These are phyloP conservation scores for Trichoderma sp. DNA, from an alignment of 2,329 filamentous ascomycete genomes.

Conservation along the genomic window DNA sequence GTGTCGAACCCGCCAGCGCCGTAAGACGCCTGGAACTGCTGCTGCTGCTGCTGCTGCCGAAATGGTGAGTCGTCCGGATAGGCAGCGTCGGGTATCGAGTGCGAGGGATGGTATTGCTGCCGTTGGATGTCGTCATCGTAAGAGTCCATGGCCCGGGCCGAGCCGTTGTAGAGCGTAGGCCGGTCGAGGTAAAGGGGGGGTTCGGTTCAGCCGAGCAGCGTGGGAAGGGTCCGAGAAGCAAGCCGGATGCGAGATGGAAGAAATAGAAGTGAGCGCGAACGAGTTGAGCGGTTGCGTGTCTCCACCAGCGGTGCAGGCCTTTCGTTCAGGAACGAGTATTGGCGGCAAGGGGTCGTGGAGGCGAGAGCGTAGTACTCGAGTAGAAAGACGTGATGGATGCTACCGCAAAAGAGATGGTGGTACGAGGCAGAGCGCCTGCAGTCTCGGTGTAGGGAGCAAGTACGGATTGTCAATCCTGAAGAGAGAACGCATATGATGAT, in stretches of 20 bases:
- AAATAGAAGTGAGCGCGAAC: conserved; percentile 1
- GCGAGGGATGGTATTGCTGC: conserved; percentile 34
- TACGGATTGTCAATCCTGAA: neutral
- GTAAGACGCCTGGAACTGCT: neutral
- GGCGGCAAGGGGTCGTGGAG: conserved; percentile 1
- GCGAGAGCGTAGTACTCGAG: neutral
- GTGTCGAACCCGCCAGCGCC: neutral
- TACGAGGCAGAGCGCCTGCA: too few species aligned
- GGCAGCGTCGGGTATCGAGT: conserved; percentile 39
- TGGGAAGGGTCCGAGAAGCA: neutral
- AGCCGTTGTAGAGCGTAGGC: conserved; percentile 2
- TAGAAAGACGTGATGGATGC: neutral
- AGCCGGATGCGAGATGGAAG: neutral
- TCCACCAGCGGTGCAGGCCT: conserved; percentile 11
- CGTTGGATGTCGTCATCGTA: conserved; percentile 23
- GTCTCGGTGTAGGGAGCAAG: too few species aligned
- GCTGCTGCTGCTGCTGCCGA: conserved; percentile 29
- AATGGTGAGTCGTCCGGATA: conserved; percentile 38
- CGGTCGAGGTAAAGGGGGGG: neutral
- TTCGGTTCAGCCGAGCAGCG: conserved; percentile 2
- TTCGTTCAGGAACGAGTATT: neutral
- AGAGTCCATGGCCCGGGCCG: conserved; percentile 24
- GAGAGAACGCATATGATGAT: neutral
- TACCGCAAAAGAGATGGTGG: neutral
- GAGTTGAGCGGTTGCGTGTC: neutral